Conservation (phyloP, 345 rosid genomes). For the Turritis glabra region DNA sequence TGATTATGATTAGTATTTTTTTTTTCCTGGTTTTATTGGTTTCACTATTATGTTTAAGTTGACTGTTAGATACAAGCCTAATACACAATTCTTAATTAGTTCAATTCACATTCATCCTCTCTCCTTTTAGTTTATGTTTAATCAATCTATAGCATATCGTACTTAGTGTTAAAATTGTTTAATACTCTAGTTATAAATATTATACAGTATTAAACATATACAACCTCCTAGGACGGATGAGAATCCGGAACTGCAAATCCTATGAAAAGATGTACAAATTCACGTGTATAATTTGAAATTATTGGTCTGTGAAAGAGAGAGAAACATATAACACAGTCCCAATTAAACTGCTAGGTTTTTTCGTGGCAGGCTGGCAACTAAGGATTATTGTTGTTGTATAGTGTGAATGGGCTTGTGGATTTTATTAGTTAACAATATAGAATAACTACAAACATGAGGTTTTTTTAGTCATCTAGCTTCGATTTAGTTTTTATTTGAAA, state of each 20-base stretch:
- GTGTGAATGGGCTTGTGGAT: not conserved
- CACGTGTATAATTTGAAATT: conserved; percentile 13
- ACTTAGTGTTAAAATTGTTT: not conserved
- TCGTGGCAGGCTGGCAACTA: conserved; percentile 16
- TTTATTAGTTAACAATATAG: not conserved
- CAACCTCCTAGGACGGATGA: conserved; percentile 42
- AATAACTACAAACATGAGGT: not conserved
- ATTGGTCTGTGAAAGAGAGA: conserved; percentile 28
- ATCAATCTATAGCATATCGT: not conserved
- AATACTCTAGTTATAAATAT: not conserved
- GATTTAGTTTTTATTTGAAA: not conserved
- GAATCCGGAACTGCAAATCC: conserved; percentile 38
- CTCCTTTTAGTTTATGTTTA: not conserved
- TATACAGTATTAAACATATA: not conserved
- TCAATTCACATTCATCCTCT: not conserved
- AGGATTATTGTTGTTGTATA: not conserved
- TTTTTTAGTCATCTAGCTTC: not conserved
- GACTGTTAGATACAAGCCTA: not conserved
- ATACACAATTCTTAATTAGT: not conserved
- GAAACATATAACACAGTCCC: not conserved
- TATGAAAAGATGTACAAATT: conserved; percentile 27
- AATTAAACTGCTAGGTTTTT: conserved; percentile 7
- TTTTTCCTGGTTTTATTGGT: not conserved
- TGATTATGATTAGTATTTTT: not conserved
- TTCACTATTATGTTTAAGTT: not conserved